Evolutionary conservation across 768 basidiomycete genomes (phyloP).

Genomic region (Sistotremastrum suecicum): DNA sequence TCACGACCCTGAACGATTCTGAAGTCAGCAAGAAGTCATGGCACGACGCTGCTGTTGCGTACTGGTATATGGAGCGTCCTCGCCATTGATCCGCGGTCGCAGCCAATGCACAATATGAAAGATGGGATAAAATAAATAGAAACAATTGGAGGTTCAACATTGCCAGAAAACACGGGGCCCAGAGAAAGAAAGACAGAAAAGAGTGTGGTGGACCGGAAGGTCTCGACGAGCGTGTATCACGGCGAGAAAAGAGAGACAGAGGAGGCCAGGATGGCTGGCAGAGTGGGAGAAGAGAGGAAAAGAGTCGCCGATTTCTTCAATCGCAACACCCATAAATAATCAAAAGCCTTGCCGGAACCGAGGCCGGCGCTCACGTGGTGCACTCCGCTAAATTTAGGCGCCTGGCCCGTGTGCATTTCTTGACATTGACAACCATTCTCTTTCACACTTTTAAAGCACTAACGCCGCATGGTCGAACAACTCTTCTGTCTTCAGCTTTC

Average conservation of each 20-base stretch:
- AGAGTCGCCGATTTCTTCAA: neutral
- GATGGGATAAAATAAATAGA: no score
- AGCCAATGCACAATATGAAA: conserved; percentile 24
- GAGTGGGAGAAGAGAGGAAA: neutral
- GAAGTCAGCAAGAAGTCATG: neutral
- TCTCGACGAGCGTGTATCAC: neutral
- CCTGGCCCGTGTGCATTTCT: no score
- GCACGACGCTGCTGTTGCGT: conserved; percentile 9
- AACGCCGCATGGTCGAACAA: no score
- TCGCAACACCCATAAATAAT: no score
- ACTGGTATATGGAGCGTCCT: conserved; percentile 72
- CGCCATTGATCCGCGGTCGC: conserved; percentile 67
- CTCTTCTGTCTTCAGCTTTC: no score
- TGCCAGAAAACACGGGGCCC: conserved; percentile 2
- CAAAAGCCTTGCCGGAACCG: no score
- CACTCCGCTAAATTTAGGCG: no score
- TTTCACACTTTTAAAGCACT: no score
- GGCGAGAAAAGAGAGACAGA: neutral
- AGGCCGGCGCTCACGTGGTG: no score
- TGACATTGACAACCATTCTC: no score
- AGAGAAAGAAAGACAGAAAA: conserved; percentile 14
- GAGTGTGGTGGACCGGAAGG: conserved; percentile 8
- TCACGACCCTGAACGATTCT: conserved; percentile 35
- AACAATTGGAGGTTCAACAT: no score
- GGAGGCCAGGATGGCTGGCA: neutral